Evolutionary conservation across 2,329 filamentous ascomycete species (phyloP).

Genomic region (Trichoderma aggressivum): DNA sequence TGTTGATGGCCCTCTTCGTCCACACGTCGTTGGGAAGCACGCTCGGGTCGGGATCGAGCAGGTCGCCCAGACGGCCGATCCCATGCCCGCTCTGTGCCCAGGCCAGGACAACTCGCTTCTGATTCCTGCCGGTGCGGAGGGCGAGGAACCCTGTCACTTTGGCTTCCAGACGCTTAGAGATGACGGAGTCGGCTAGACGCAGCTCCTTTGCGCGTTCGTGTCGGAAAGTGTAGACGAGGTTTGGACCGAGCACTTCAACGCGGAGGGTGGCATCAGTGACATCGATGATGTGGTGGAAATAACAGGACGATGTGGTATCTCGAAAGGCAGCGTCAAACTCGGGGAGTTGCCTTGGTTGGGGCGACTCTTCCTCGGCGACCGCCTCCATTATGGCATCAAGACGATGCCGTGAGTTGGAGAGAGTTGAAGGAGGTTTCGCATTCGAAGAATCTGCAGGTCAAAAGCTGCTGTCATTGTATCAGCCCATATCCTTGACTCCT

Average conservation of each 20-base stretch:
- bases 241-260: conserved; percentile 33
- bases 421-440: neutral
- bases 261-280: conserved; percentile 25
- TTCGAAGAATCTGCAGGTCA: neutral
- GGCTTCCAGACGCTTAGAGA: conserved; percentile 22
- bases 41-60: conserved; percentile 25
- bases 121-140: conserved; percentile 20
- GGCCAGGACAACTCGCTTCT: conserved; percentile 28
- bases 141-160: conserved; percentile 36
- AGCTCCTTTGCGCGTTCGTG: conserved; percentile 26
- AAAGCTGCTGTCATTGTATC: neutral
- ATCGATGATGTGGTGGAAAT: conserved; percentile 34
- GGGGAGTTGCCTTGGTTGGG: neutral
- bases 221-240: conserved; percentile 30
- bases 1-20: conserved; percentile 29
- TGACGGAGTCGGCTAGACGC: neutral
- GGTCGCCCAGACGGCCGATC: conserved; percentile 27
- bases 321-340: conserved; percentile 26
- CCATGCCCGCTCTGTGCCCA: conserved; percentile 37
- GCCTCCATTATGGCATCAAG: neutral
- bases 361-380: neutral
- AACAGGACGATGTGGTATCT: conserved; percentile 23
- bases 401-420: neutral
- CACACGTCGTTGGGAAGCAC: conserved; percentile 33
- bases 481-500: neutral